phyloP scores from a whole-genome alignment of 805 yeast species.

The Kluyveromyces nonfermentans region DNA sequence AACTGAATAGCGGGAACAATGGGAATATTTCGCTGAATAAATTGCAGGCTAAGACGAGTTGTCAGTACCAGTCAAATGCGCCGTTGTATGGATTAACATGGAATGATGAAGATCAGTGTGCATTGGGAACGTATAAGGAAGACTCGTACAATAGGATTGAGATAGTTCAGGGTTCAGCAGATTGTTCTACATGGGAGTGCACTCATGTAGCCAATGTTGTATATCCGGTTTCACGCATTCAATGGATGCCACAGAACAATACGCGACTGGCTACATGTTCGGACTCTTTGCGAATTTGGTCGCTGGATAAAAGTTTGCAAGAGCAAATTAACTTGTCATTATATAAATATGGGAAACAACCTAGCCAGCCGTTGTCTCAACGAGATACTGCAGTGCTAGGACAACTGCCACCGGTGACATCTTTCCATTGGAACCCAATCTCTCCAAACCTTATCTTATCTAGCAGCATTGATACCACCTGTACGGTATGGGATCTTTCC shows the following conservation, averaged over 20 bases:
- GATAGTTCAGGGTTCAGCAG: constrained; percentile 32
- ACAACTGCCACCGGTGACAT: constrained; percentile 75
- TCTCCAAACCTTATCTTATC: constrained; percentile 70
- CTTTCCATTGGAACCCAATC: constrained; percentile 82
- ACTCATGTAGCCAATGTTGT: constrained; percentile 22
- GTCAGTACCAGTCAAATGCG: constrained; percentile 22
- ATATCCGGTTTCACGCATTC: constrained; percentile 26
- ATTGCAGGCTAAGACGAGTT: constrained; percentile 6
- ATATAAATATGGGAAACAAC: constrained; percentile 35
- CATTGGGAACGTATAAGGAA: constrained; percentile 55
- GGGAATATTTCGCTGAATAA: constrained; percentile 1
- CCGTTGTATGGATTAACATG: constrained; percentile 28
- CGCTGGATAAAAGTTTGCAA: constrained; percentile 24
- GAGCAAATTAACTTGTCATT: constrained; percentile 35
- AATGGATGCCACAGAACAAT: constrained; percentile 28
- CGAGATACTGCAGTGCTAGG: constrained; percentile 12
- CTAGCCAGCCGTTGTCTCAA: constrained; percentile 28
- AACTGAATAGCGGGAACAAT: background rate
- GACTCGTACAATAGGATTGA: constrained; percentile 62
- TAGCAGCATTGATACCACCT: constrained; percentile 88
- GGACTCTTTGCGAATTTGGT: constrained; percentile 27
- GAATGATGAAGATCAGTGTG: constrained; percentile 26
- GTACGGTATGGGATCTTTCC: constrained; percentile 84
- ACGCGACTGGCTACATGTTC: constrained; percentile 29
- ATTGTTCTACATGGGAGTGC: constrained; percentile 72